Evolutionary conservation across 306 rosid genomes (phyloP), one percentile per base, ranked within the genome.

Genomic region (Rosa chinensis): DNA sequence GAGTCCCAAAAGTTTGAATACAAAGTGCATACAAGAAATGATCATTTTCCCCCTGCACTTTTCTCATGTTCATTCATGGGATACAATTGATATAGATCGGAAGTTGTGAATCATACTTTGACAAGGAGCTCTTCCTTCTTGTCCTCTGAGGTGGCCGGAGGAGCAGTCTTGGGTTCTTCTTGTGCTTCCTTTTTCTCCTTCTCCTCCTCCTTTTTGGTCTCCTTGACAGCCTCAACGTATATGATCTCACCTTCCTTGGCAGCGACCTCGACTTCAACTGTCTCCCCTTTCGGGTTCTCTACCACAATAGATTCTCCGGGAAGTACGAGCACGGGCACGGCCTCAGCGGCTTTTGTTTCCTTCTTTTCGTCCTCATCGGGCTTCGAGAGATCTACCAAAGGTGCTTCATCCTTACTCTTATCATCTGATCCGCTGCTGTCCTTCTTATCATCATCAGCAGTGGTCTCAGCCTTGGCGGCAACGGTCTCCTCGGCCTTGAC

Each of bases 351-450:
- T 56, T 52, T 47, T 8, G 75, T 8, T 32, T 67, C 85, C 17
- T 39, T 39, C 16, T 10, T 16, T 14, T 64, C 70, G 1, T 70
- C 78, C 74, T 82, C 76, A 61, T 84, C 77, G 17, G 90, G 18
- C 80, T 85, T 75, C 18, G 79, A 52, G 47, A 73, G 32, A 9
- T 82, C 90, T 70, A 87, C 72, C 88, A 84, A 73, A 13, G 90
- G 89, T 8, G 86, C 84, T 61, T 81, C 87, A 21, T 81, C 75
- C 71, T 82, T n/a, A 16, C 32, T 77, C 82, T 82, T 86, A 47
- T 39, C 86, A 47, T 25, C 9, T 56, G 48, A 88, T 21, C 68
- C 85, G 2, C 70, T 55, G 58, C 10, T 48, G 7, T 59, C 66
- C 39, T 82, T 80, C 0, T 61, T n/a, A 21, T 75, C 91, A 86